Conservation (phyloP, 768 basidiomycete species). For the Tulasnella sp. region DNA sequence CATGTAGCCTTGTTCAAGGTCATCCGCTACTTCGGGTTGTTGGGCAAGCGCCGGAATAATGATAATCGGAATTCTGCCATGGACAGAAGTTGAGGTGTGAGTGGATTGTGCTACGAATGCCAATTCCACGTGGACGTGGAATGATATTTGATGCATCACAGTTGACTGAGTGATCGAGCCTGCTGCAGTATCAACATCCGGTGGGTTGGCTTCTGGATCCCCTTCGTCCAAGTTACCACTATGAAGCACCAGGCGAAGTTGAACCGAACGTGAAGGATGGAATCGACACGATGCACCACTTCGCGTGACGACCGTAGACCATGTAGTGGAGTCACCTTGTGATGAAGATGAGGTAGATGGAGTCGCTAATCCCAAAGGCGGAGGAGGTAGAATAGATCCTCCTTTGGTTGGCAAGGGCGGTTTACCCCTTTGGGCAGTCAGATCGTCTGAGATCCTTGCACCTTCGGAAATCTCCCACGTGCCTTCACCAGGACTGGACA, state of each 20-base stretch:
- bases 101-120: conserved; percentile 56
- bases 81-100: conserved; percentile 25
- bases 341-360: conserved; percentile 27
- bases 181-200: conserved; percentile 33
- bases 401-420: conserved; percentile 3
- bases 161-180: conserved; percentile 69
- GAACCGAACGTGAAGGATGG: conserved; percentile 60
- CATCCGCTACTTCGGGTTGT: conserved; percentile 51
- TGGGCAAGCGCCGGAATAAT: conserved; percentile 65
- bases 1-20: conserved; percentile 52
- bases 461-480: neutral
- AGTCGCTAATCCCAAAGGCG: neutral
- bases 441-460: neutral
- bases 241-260: conserved; percentile 69
- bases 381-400: conserved; percentile 1
- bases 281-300: conserved; percentile 90
- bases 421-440: neutral
- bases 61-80: conserved; percentile 44
- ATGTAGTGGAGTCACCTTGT: conserved; percentile 21
- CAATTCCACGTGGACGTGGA: conserved; percentile 55
- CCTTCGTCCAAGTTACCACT: conserved; percentile 29
- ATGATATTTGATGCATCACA: conserved; percentile 69
- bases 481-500: neutral
- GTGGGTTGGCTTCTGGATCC: conserved; percentile 31
- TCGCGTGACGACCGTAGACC: conserved; percentile 48